Conservation (phyloP, 768 basidiomycete species). For the Boletus speciosus region DNA sequence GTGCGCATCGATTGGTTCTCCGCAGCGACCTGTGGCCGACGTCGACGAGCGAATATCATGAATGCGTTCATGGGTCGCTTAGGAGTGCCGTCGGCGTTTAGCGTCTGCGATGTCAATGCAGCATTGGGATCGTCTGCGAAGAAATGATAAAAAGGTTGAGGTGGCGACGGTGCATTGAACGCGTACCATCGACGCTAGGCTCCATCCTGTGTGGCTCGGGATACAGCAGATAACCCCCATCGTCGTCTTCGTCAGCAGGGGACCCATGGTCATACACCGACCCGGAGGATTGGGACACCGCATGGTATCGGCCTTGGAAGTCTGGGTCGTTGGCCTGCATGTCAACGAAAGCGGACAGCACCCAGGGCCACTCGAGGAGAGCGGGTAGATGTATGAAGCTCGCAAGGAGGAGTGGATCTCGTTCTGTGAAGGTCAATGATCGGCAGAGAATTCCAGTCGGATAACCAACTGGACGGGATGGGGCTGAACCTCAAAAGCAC, state of each 20-base stretch:
- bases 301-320: slow-evolving; percentile 21
- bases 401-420: slow-evolving; percentile 3
- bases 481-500: slow-evolving; percentile 17
- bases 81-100: slow-evolving; percentile 84
- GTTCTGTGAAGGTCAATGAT: slow-evolving; percentile 26
- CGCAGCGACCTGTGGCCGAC: slow-evolving; percentile 81
- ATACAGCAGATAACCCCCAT: slow-evolving; percentile 30
- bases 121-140: slow-evolving; percentile 37
- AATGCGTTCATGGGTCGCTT: slow-evolving; percentile 93
- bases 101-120: slow-evolving; percentile 69
- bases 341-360: slow-evolving; percentile 8
- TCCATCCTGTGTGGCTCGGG: slow-evolving; percentile 41
- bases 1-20: slow-evolving; percentile 88
- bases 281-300: slow-evolving; percentile 27
- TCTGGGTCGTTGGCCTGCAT: slow-evolving; percentile 30
- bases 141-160: slow-evolving; percentile 9
- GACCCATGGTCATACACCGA: slow-evolving; percentile 46
- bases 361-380: slow-evolving; percentile 4
- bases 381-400: slow-evolving; percentile 5
- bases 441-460: slow-evolving; percentile 21
- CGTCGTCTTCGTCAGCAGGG: slow-evolving; percentile 57
- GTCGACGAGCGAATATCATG: slow-evolving; percentile 86
- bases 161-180: slow-evolving; percentile 4
- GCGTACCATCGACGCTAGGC: slow-evolving; percentile 44
- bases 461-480: slow-evolving; percentile 28